Conservation (phyloP, 805 yeast genomes). For the Kluyveromyces dobzhanskii region DNA sequence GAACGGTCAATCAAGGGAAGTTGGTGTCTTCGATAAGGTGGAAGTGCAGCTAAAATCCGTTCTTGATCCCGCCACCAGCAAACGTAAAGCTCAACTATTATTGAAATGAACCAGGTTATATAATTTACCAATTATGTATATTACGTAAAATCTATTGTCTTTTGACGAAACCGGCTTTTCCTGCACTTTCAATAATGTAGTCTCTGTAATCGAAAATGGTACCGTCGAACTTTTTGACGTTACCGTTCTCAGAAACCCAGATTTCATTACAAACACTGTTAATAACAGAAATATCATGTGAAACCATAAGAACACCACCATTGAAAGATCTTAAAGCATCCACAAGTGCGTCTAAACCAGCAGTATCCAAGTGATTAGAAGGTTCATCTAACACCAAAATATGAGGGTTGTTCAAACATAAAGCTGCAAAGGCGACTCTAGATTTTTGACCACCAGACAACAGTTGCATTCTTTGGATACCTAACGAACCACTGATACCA, state of each 20-base stretch:
- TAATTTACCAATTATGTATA: neutral
- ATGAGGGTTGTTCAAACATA: constrained; percentile 86
- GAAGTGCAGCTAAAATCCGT: constrained; percentile 74
- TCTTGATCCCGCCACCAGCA: constrained; percentile 81
- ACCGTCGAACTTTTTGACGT: constrained; percentile 73
- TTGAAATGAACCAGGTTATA: constrained; percentile 35
- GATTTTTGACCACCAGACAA: constrained; percentile 98
- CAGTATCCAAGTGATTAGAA: constrained; percentile 95
- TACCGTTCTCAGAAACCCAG: constrained; percentile 89
- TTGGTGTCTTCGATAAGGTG: constrained; percentile 79
- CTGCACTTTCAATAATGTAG: constrained; percentile 72
- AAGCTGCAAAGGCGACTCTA: constrained; percentile 94
- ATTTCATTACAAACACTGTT: constrained; percentile 85
- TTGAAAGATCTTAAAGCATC: constrained; percentile 81
- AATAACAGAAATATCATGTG: constrained; percentile 93
- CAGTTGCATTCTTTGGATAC: constrained; percentile 80
- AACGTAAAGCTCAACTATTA: constrained; percentile 78
- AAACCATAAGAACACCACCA: constrained; percentile 96
- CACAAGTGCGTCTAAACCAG: constrained; percentile 92
- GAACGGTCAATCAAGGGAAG: constrained; percentile 39
- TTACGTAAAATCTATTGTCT: constrained; percentile 43
- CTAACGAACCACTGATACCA: constrained; percentile 92
- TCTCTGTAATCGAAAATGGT: constrained; percentile 82
- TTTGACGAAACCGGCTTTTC: constrained; percentile 83
- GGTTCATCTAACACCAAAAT: constrained; percentile 93